Base-by-base conservation (phyloP, 148 eudicot genomes). In the Cornus kousa region DNA sequence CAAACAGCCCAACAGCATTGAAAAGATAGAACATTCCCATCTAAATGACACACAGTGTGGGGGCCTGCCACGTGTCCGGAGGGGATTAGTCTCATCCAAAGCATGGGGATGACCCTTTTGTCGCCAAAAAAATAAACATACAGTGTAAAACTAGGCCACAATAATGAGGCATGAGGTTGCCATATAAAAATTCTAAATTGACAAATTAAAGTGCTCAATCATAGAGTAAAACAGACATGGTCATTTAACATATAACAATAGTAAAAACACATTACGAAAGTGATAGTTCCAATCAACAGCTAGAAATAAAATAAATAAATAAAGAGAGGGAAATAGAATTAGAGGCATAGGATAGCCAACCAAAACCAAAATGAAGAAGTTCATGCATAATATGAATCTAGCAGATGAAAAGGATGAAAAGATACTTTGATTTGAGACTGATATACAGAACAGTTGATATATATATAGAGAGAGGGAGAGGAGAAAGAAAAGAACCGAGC, bases 251-350 rank as follows among this genome's bases (percentile, higher is more conserved):
- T 17, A n/a, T 17, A 13, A 57, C 14, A 57, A 8, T 0, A 62
- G 24, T n/a, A 40, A 33, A 3, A 64, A 22, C 17, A 37, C 17
- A 40, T 24, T 37, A 62, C 10, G 28, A 64, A 37, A 10, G 66
- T 43, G 64, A 31, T 37, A 64, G 22, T 50, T n/a, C 68, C 77
- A 75, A 62, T 64, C 77, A 75, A 19, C 22, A 12, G 33, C 55
- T 5, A 62, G 13, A 59, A 35, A 20, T 35, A 39, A 60, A 74
- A 39, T 37, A 60, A 74, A 39, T 37, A 60, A n/a, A 13, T 16
- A 22, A 28, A 64, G 66, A 62, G 66, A 62, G 19, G 19, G 64
- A 62, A 62, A 62, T 4, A n/a, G 66, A n/a, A 62, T 17, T 8
- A 62, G 5, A 74, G 69, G 13, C 28, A 2, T 23, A 33, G 39